Conservation (phyloP, 495 filamentous ascomycete species). For the Copromyces sp. region DNA sequence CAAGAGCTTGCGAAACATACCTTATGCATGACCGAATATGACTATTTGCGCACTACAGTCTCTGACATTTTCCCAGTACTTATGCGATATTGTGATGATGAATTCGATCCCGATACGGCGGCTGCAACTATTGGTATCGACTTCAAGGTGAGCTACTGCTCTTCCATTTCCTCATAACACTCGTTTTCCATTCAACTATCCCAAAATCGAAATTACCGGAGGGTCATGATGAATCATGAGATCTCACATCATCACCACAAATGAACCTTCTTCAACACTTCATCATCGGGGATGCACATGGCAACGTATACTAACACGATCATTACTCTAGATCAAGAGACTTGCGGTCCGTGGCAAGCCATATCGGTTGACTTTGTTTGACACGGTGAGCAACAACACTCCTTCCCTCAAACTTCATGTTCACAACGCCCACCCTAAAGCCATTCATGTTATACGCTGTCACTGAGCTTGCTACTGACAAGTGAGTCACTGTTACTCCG, state of each 20-base stretch:
- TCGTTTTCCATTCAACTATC: neutral
- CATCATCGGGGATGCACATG: neutral
- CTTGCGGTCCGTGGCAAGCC: slow-evolving; percentile 41
- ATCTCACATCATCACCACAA: neutral
- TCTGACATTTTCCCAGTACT: slow-evolving; percentile 10
- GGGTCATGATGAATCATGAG: neutral
- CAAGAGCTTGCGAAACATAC: neutral
- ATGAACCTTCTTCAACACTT: neutral
- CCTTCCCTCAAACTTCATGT: neutral
- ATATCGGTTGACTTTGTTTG: slow-evolving; percentile 48
- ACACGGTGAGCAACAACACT: slow-evolving; percentile 35
- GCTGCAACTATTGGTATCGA: slow-evolving; percentile 53
- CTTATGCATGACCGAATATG: neutral
- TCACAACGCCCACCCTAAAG: neutral
- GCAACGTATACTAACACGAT: neutral
- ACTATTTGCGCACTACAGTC: neutral
- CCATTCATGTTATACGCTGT: neutral
- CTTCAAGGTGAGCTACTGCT: slow-evolving; percentile 38
- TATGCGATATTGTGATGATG: slow-evolving; percentile 43
- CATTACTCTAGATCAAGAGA: slow-evolving; percentile 29
- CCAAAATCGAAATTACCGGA: neutral
- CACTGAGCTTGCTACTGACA: neutral
- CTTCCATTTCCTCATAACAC: neutral
- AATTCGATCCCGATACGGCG: slow-evolving; percentile 47
- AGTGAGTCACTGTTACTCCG: neutral